A percentile compares a stretch with the other conserved stretches of the same genome.
phyloP scores from a whole-genome alignment of 305 asterid species.

The Solanum hybrid region DNA sequence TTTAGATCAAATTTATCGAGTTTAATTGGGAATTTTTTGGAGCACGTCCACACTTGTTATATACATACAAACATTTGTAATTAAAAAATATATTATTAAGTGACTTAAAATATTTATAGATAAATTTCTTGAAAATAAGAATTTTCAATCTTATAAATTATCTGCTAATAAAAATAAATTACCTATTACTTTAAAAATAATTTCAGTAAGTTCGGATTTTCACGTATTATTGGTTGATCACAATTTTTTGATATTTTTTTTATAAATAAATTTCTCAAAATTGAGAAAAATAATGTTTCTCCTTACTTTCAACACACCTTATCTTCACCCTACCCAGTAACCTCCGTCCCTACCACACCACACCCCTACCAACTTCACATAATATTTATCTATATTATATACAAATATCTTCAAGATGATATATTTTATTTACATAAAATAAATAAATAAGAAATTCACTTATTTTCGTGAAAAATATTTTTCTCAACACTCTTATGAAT shows the following conservation, averaged over 20 bases:
- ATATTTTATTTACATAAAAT: too few relatives aligned
- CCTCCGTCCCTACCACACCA: not conserved
- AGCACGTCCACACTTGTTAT: not conserved
- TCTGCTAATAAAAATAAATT: not conserved
- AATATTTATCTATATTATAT: not conserved
- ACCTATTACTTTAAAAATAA: not conserved
- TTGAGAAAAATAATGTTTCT: not conserved
- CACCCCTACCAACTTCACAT: not conserved
- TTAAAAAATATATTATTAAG: too few relatives aligned
- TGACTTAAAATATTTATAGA: not conserved
- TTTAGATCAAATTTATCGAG: not conserved
- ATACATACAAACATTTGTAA: not conserved
- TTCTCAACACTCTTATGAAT: not conserved
- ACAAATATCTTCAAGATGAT: too few relatives aligned
- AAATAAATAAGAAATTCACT: too few relatives aligned
- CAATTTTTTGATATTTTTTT: too few relatives aligned
- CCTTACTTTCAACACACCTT: too few relatives aligned
- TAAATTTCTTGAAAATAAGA: not conserved
- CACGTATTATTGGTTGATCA: not conserved
- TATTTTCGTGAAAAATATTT: too few relatives aligned
- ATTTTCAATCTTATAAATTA: not conserved
- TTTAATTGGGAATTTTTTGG: not conserved
- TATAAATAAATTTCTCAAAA: too few relatives aligned
- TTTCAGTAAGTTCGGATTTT: too few relatives aligned
- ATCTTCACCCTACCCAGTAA: not conserved